Evolutionary conservation across 768 basidiomycete species (phyloP).

Genomic region (Crucibulum laeve): DNA sequence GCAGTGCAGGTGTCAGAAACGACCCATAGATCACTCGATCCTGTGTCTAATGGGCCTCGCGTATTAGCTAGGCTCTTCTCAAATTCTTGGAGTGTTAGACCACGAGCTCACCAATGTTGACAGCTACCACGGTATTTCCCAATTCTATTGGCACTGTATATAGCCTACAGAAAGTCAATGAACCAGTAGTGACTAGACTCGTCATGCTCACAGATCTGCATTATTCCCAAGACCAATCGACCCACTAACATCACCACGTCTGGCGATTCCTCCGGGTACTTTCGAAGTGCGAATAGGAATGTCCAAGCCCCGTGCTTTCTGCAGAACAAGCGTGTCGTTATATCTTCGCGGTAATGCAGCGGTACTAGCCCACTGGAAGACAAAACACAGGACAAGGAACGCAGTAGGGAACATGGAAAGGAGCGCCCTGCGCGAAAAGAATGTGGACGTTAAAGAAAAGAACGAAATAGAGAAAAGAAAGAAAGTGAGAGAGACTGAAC

Average conservation of each 20-base stretch:
- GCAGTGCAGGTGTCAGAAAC: slow-evolving; percentile 44
- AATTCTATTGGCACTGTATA: slow-evolving; percentile 32
- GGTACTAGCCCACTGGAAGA: not conserved
- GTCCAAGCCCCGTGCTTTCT: slow-evolving; percentile 13
- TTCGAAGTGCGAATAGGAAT: slow-evolving; percentile 17
- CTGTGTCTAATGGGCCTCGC: slow-evolving; percentile 70
- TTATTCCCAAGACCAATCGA: slow-evolving; percentile 30
- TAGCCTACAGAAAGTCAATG: slow-evolving; percentile 14
- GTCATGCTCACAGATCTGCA: slow-evolving; percentile 26
- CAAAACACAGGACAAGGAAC: slow-evolving; percentile 1
- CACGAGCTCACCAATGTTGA: slow-evolving; percentile 22
- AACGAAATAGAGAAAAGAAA: slow-evolving; percentile 11
- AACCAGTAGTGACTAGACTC: not conserved
- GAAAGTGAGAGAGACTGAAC: slow-evolving; percentile 6
- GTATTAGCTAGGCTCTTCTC: not conserved
- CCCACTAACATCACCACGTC: slow-evolving; percentile 24
- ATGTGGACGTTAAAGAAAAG: slow-evolving; percentile 4
- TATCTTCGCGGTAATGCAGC: not conserved
- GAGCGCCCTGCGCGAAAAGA: slow-evolving; percentile 21
- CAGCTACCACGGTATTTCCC: slow-evolving; percentile 20
- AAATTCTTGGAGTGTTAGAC: not conserved
- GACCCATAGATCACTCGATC: slow-evolving; percentile 71
- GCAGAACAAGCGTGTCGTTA: not conserved
- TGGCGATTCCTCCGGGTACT: slow-evolving; percentile 11
- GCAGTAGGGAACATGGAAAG: slow-evolving; percentile 12